phyloP scores from a whole-genome alignment of 2,329 filamentous ascomycete genomes.

The Basipetospora chlamydospora region DNA sequence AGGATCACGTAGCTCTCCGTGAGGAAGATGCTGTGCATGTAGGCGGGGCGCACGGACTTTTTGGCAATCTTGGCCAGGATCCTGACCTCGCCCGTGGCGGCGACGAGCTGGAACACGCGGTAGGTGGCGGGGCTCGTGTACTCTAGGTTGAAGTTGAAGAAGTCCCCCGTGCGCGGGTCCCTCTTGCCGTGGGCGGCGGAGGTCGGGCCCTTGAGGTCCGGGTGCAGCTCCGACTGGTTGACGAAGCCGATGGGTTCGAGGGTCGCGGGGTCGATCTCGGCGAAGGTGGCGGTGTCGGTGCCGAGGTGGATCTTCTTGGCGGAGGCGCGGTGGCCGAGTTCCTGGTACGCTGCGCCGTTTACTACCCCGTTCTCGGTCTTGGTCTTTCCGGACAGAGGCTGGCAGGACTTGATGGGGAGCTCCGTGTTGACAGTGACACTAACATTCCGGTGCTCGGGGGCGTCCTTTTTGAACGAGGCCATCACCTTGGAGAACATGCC shows the following conservation, averaged over 20 bases:
- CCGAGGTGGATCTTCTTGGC: conserved; percentile 35
- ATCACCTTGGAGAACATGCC: conserved; percentile 59
- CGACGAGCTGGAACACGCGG: conserved; percentile 52
- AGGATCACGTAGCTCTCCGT: conserved; percentile 57
- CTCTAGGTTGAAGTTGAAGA: conserved; percentile 72
- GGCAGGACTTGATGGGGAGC: too few relatives aligned
- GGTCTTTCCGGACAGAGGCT: too few relatives aligned
- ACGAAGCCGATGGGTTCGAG: conserved; percentile 57
- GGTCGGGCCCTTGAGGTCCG: conserved; percentile 49
- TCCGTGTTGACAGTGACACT: conserved; percentile 42
- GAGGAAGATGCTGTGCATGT: conserved; percentile 73
- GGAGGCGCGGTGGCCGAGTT: conserved; percentile 21
- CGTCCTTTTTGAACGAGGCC: conserved; percentile 34
- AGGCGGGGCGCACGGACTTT: conserved; percentile 40
- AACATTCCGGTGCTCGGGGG: conserved; percentile 36
- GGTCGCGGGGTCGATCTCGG: conserved; percentile 53
- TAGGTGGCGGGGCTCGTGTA: conserved; percentile 45
- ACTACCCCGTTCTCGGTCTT: neutral
- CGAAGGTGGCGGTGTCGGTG: conserved; percentile 42
- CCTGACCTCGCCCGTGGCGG: conserved; percentile 47
- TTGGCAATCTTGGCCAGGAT: conserved; percentile 54
- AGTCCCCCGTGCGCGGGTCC: conserved; percentile 58
- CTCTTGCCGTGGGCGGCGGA: conserved; percentile 58
- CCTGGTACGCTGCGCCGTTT: neutral
- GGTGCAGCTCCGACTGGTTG: conserved; percentile 47